Evolutionary conservation across 2,329 filamentous ascomycete species (phyloP), one percentile per base, ranked within the genome.

Genomic region (Exophiala xenobiotica): DNA sequence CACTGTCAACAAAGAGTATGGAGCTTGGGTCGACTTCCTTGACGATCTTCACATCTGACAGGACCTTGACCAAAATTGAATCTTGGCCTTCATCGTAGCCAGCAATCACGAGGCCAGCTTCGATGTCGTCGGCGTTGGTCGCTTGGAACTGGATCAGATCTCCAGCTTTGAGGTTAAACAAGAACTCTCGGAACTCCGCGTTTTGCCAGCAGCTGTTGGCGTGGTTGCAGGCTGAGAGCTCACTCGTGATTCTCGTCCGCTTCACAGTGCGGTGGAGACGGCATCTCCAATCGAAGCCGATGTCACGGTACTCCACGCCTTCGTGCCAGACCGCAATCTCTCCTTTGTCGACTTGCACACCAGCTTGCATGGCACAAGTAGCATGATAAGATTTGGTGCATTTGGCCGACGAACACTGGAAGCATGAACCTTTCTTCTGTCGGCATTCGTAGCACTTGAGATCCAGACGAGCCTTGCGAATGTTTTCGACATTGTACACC

Each of bases 361-460:
- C 93, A 27, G 91, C 92, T 18, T 92, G 85, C 6, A 90, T 86
- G 2, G 93, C 93, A 67, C 93, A 99, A 1, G 91, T 97, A 12
- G 92, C 88, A 67, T 99, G 93, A 70, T 96, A 99, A 6, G 92
- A 87, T 58, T 93, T 80, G 3, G 89, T 87, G 64, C 93, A 99
- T 68, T 96, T 97, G 74, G 91, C 92, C 61, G 90, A 86, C 1
- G 90, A 95, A 70, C 93, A 99, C 69, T 97, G 92, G 73, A 99
- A 95, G 71, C 92, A 96, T 12, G 90, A 90, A n/a, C 93, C 93
- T 51, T 87, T 88, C 69, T 93, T 95, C 24, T 90, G 95, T 26
- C 91, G 88, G 67, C 93, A 99, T 72, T 89, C 96, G 56, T 95
- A 83, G 69, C 93, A 99, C 70, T 95, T 96, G 61, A 97, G 83